Base-by-base conservation (phyloP, 202 grass and related monocot species). In the Dendrocalamus latiflorus region DNA sequence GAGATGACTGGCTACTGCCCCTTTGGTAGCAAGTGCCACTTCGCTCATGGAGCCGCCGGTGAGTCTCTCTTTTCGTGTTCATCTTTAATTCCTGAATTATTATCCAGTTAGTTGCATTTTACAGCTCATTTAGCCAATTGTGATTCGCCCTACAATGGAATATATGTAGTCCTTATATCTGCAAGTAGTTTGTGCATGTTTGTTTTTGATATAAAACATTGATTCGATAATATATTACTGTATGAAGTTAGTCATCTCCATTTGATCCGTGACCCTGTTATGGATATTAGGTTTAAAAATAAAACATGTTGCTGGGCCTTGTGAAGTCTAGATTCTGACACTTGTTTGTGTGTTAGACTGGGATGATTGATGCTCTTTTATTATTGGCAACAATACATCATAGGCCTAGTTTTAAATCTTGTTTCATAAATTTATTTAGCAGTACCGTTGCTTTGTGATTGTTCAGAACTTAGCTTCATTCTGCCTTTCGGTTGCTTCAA, bases 21-120 rank as follows among this genome's bases (percentile, higher is more conserved):
- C n/a, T n/a, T n/a, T n/a, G n/a, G n/a, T n/a, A n/a, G n/a, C n/a
- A n/a, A n/a, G n/a, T n/a, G n/a, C n/a, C n/a, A n/a, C n/a, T n/a
- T n/a, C n/a, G n/a, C n/a, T n/a, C n/a, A n/a, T 88, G 96, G 96
- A 76, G 83, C 90, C 54, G 93, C 89, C 18, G 96, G 96, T 99
- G 80, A 88, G 90, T 38, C 44, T 47, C 16, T 20, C 0, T 15
- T 85, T 88, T 36, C 4, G 8, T 73, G 30, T 45, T 26, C 1
- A 9, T 69, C 16, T 81, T 65, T 49, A 42, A 76, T 75, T 71
- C 13, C n/a, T 65, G 34, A 64, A 51, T 39, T 87, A 24, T 14
- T 84, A 81, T 69, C 30, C 12, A 33, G 25, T 17, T 80, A 37
- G 11, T n/a, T 82, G 63, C 50, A 70, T 79, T 34, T 70, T 28